Evolutionary conservation across 2,329 filamentous ascomycete genomes (phyloP).

Genomic region (Grosmannia penicillata): DNA sequence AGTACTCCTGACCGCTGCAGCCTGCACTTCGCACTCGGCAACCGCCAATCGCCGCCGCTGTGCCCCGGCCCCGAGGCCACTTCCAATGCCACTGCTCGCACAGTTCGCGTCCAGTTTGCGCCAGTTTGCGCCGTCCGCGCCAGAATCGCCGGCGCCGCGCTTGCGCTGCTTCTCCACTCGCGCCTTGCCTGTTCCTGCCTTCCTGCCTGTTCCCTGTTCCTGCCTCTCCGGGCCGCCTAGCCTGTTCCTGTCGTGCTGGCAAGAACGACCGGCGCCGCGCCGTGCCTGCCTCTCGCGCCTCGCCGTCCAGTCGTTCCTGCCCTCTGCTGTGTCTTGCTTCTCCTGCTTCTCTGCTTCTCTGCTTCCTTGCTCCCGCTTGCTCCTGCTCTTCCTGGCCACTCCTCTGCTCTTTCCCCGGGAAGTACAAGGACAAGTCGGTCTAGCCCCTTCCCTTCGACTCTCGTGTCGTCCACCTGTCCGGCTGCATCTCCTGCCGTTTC

Average conservation of each 20-base stretch:
- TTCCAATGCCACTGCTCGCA: constrained; percentile 2
- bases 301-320: too few species aligned
- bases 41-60: constrained; percentile 2
- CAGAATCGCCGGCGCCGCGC: too few species aligned
- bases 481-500: background rate
- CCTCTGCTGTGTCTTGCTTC: background rate
- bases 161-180: too few species aligned
- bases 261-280: too few species aligned
- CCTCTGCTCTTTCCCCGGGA: background rate
- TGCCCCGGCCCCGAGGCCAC: constrained; percentile 6
- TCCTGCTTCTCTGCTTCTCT: background rate
- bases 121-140: too few species aligned
- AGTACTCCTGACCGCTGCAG: constrained; percentile 8
- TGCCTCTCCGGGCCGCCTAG: too few species aligned
- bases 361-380: background rate
- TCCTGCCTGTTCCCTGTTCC: too few species aligned
- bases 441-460: background rate
- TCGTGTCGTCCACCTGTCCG: background rate
- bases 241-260: too few species aligned
- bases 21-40: background rate
- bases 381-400: background rate
- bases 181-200: background rate
- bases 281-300: too few species aligned
- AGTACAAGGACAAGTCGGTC: too few species aligned
- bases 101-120: too few species aligned